Base-by-base conservation (phyloP, 306 rosid genomes). In the Medicago ruthenica region DNA sequence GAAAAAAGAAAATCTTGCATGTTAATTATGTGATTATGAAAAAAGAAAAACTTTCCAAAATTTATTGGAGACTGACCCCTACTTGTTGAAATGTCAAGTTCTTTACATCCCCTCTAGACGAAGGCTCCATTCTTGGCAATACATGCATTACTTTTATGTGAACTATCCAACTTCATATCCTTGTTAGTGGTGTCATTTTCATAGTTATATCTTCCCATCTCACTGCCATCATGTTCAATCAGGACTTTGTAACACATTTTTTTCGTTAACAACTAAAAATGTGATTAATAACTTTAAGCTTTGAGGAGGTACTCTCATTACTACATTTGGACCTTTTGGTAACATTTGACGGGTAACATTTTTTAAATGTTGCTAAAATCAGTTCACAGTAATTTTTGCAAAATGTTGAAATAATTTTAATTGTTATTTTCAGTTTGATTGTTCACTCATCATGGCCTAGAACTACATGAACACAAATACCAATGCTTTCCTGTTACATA, bases 111-210 rank as follows among this genome's bases (percentile, higher is more conserved):
- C 82, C 62, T 45, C 59, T 66, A 67, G 61, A 82, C 60, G 44
- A 70, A 68, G 20, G 12, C 76, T 76, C 65, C 76, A 71, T 81
- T 78, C 72, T 81, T 75, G 73, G 48, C 45, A 77, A 42, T 55
- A 68, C 17, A 42, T 55, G 62, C 21, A 53, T 73, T 68, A 67
- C 76, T 81, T 78, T 81, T 66, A 27, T 73, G n/a, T 53, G 76
- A 77, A 81, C 85, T 75, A 81, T 85, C 85, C 31, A 78, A 75
- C 71, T 67, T 80, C 82, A 41, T 67, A 37, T 65, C 9, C 71
- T 72, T 67, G 18, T 53, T 53, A 71, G 88, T 81, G 88, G 80
- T 81, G 82, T 85, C 86, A 39, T 79, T 79, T 75, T 85, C 88
- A 76, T 42, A 72, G 58, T 59, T 81, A 34, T 34, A 79, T 78